A percentile compares a stretch with the other conserved stretches of the same genome.
Evolutionary conservation across 2,329 filamentous ascomycete species (phyloP).

Genomic region (Calonectria honghensis): DNA sequence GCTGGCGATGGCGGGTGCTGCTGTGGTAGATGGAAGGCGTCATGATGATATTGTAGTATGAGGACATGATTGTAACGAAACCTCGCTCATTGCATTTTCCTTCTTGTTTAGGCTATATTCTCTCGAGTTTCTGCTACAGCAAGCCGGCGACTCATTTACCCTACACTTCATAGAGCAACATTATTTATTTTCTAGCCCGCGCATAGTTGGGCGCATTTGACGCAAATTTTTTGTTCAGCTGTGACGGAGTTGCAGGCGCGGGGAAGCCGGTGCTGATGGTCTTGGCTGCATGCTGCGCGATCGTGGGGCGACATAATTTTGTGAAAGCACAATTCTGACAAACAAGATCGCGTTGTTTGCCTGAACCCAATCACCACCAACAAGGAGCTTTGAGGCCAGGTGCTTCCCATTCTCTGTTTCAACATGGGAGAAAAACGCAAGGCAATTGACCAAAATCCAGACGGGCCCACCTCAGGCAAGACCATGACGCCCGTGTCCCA

Average conservation of each 20-base stretch:
- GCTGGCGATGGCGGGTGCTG: constrained; percentile 75
- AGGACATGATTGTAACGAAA: constrained; percentile 59
- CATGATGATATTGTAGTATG: constrained; percentile 51
- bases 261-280: constrained; percentile 9
- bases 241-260: background rate
- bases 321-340: constrained; percentile 17
- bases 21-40: constrained; percentile 61
- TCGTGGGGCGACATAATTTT: constrained; percentile 32
- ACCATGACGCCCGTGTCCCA: background rate
- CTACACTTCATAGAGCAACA: constrained; percentile 15
- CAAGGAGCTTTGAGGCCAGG: background rate
- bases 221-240: background rate
- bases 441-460: constrained; percentile 30
- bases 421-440: constrained; percentile 52
- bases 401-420: background rate
- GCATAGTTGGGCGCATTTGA: background rate
- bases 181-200: background rate
- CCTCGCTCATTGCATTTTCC: constrained; percentile 48
- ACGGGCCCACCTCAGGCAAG: constrained; percentile 12
- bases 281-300: constrained; percentile 4
- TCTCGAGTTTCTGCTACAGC: constrained; percentile 5
- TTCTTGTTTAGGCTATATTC: constrained; percentile 38
- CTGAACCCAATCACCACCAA: constrained; percentile 12
- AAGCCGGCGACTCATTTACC: constrained; percentile 20
- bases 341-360: background rate